Evolutionary conservation across 371 early-diverging fungal species (phyloP).

Genomic region (Polyrhizophydium stewartii): DNA sequence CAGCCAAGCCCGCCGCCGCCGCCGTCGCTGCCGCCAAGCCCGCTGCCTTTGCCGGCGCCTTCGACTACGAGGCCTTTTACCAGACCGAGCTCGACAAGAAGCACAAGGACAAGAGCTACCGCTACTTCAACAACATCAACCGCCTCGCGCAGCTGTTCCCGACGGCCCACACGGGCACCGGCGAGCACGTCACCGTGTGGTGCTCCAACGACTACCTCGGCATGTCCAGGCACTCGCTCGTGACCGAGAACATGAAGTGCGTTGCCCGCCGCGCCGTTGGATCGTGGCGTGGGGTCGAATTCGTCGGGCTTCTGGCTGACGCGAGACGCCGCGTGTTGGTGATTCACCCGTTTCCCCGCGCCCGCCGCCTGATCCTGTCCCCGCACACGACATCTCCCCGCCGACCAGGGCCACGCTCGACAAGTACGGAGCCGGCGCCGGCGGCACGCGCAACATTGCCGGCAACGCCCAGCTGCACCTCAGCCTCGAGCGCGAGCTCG

Average conservation of each 20-base stretch:
- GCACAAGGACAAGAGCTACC: slow-evolving; percentile 93
- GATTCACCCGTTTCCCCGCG: too few species aligned
- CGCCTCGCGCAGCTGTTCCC: slow-evolving; percentile 91
- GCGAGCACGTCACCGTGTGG: slow-evolving; percentile 94
- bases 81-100: slow-evolving; percentile 85
- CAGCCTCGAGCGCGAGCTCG: slow-evolving; percentile 87
- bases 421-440: slow-evolving; percentile 97
- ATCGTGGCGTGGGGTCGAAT: too few species aligned
- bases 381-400: too few species aligned
- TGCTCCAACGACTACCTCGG: slow-evolving; percentile 98
- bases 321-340: too few species aligned
- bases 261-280: slow-evolving; percentile 27
- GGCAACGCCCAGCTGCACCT: slow-evolving; percentile 95
- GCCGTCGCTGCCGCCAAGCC: neutral
- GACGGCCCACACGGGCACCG: slow-evolving; percentile 85
- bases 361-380: too few species aligned
- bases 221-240: slow-evolving; percentile 83
- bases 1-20: neutral
- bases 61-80: slow-evolving; percentile 89
- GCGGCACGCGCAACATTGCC: slow-evolving; percentile 99
- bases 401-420: slow-evolving; percentile 72
- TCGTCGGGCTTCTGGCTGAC: too few species aligned
- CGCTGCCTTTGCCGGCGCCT: slow-evolving; percentile 27
- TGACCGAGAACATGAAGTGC: slow-evolving; percentile 87
- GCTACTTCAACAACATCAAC: slow-evolving; percentile 99